These are phyloP conservation scores for Fusarium guadeloupense DNA, from an alignment of 2,329 filamentous ascomycete genomes.

Conservation along the genomic window DNA sequence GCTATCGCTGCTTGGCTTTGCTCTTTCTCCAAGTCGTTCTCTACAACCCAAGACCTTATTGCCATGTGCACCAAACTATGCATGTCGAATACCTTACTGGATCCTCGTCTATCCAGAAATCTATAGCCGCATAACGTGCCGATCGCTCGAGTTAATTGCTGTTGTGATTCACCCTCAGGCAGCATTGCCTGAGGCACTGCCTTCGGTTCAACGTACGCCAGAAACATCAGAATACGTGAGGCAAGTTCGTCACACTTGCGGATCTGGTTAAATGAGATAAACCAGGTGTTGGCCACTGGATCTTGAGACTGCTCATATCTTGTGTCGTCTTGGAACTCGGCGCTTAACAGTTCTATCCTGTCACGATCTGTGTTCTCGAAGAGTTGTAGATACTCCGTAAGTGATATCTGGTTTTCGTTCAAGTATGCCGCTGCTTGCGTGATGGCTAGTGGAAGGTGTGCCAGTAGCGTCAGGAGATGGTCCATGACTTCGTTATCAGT, in stretches of 20 bases:
- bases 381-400: conserved; percentile 48
- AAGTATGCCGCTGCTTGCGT: conserved; percentile 54
- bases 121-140: conserved; percentile 47
- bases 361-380: not conserved
- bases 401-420: conserved; percentile 42
- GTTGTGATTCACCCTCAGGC: conserved; percentile 32
- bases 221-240: conserved; percentile 51
- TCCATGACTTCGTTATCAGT: not conserved
- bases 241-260: conserved; percentile 42
- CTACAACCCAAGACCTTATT: too few relatives aligned
- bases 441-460: conserved; percentile 52
- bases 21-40: conserved; percentile 40
- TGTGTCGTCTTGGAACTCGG: conserved; percentile 45
- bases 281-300: conserved; percentile 51
- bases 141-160: conserved; percentile 42
- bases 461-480: conserved; percentile 38
- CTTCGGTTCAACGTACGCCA: conserved; percentile 53
- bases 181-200: conserved; percentile 51
- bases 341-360: conserved; percentile 12
- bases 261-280: conserved; percentile 55
- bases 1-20: not conserved
- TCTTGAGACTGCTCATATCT: conserved; percentile 45
- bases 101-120: conserved; percentile 44
- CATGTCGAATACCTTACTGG: conserved; percentile 46
- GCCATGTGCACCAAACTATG: conserved; percentile 52